Evolutionary conservation across 1,284 basidiomycete genomes (phyloP), one percentile per base, ranked within the genome.

Genomic region (Trichosporon coremiiforme): DNA sequence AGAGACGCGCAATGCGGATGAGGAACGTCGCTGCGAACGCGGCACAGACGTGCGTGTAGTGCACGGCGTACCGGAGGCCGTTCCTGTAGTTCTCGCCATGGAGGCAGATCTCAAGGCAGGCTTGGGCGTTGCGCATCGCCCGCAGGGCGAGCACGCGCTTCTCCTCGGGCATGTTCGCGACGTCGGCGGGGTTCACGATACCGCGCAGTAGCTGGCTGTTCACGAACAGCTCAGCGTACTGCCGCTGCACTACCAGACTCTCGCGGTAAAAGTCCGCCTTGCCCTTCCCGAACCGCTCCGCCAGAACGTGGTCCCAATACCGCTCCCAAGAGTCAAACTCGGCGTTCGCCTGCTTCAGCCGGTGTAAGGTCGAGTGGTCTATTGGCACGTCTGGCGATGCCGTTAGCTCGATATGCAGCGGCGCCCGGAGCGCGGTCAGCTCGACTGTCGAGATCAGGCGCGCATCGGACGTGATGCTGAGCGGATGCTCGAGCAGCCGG

Each of bases 1-100:
- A 95, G 35, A 96, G 85, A 13, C 94, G 88, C 53, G 89, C 89
- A 55, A 96, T 86, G 63, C 95, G 90, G 69, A 97, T 86, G 70
- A 96, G 85, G 82, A 96, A 92, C 4, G 93, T 92, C 15, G 93
- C 94, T 25, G 92, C 89, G 82, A 97, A 97, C 0, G 94, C 95
- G 2, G 94, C 94, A 47, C 93, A 93, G 63, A 92, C 92, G 71
- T 74, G 77, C 64, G 78, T 80, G 70, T 84, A 75, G 71, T 78
- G 79, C 66, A 80, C 77, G 69, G 77, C 91, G 78, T 94, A 95
- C 86, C 91, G 92, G 87, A 96, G 90, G 20, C 92, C 91, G 79
- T 93, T 91, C 74, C 93, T 87, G 78, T 96, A 96, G 64, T 81
- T 82, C 57, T 82, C 78, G 1, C 82, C 80, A 9, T 77, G 75